phyloP scores from a whole-genome alignment of 2,329 filamentous ascomycete genomes.

The Paracorniculantispora psalliotae region DNA sequence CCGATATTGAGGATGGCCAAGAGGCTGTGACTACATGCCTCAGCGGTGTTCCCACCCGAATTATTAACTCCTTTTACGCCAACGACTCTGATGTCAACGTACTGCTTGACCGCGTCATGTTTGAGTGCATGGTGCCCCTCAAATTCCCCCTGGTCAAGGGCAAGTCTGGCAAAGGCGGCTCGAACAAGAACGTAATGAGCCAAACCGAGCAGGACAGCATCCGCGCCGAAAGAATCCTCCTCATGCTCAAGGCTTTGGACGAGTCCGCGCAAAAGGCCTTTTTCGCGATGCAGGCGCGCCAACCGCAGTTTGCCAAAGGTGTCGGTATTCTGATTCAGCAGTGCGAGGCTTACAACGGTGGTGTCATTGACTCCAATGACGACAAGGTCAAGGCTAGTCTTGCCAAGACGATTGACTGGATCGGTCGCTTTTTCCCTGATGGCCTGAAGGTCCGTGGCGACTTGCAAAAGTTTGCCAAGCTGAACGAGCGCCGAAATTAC shows the following conservation, averaged over 20 bases:
- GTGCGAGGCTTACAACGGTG: slow-evolving; percentile 89
- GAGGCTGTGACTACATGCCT: slow-evolving; percentile 71
- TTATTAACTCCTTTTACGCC: slow-evolving; percentile 83
- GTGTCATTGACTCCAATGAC: slow-evolving; percentile 69
- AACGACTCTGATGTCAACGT: slow-evolving; percentile 85
- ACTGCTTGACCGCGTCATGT: slow-evolving; percentile 77
- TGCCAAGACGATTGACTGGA: slow-evolving; percentile 65
- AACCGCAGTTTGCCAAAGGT: slow-evolving; percentile 67
- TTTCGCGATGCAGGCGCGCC: slow-evolving; percentile 76
- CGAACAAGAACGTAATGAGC: slow-evolving; percentile 36
- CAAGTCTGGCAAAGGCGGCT: slow-evolving; percentile 57
- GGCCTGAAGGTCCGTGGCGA: slow-evolving; percentile 65
- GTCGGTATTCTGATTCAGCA: slow-evolving; percentile 71
- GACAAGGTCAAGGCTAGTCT: slow-evolving; percentile 66
- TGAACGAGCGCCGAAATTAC: slow-evolving; percentile 85
- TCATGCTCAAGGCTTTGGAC: slow-evolving; percentile 75
- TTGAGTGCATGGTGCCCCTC: slow-evolving; percentile 85
- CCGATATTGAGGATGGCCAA: slow-evolving; percentile 78
- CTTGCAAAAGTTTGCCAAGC: slow-evolving; percentile 84
- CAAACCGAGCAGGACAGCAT: slow-evolving; percentile 69
- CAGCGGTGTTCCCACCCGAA: slow-evolving; percentile 74
- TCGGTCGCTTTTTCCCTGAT: slow-evolving; percentile 74
- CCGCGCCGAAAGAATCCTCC: slow-evolving; percentile 76
- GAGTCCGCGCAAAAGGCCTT: slow-evolving; percentile 77
- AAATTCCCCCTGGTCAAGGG: slow-evolving; percentile 66